Evolutionary conservation across 768 basidiomycete species (phyloP).

Genomic region (Auricularia cornea): DNA sequence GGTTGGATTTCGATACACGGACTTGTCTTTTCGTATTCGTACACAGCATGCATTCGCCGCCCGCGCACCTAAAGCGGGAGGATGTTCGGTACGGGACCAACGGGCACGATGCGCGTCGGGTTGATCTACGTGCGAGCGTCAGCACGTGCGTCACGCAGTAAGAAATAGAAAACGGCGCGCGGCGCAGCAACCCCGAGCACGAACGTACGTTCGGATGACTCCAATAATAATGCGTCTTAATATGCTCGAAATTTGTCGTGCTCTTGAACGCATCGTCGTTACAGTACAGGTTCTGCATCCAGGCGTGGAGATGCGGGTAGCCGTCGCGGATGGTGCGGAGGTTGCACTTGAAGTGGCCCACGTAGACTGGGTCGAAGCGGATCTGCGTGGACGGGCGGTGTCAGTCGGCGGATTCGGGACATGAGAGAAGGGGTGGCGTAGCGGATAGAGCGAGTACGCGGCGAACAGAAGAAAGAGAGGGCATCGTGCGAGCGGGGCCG

Average conservation of each 20-base stretch:
- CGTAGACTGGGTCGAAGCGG: constrained; percentile 34
- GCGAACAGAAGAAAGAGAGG: too few relatives aligned
- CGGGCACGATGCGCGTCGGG: constrained; percentile 65
- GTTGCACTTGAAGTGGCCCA: constrained; percentile 38
- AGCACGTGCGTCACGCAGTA: too few relatives aligned
- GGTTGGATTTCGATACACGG: too few relatives aligned
- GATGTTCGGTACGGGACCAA: constrained; percentile 65
- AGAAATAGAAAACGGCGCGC: neutral
- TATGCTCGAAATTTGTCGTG: constrained; percentile 83
- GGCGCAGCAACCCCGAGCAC: too few relatives aligned
- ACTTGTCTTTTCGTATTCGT: too few relatives aligned
- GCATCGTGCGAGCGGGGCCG: too few relatives aligned
- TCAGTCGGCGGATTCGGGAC: too few relatives aligned
- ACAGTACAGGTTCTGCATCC: constrained; percentile 90
- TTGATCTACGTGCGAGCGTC: constrained; percentile 48
- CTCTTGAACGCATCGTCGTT: constrained; percentile 77
- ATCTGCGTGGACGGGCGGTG: constrained; percentile 8
- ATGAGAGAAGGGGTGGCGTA: too few relatives aligned
- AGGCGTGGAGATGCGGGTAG: constrained; percentile 40
- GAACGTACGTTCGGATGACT: constrained; percentile 28
- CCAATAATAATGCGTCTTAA: constrained; percentile 71
- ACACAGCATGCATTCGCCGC: too few relatives aligned
- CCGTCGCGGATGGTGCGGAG: constrained; percentile 31
- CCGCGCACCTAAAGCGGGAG: constrained; percentile 38
- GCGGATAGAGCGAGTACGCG: too few relatives aligned